Evolutionary conservation across 352 stramenopile species (phyloP).

Genomic region (Phytophthora nicotianae): DNA sequence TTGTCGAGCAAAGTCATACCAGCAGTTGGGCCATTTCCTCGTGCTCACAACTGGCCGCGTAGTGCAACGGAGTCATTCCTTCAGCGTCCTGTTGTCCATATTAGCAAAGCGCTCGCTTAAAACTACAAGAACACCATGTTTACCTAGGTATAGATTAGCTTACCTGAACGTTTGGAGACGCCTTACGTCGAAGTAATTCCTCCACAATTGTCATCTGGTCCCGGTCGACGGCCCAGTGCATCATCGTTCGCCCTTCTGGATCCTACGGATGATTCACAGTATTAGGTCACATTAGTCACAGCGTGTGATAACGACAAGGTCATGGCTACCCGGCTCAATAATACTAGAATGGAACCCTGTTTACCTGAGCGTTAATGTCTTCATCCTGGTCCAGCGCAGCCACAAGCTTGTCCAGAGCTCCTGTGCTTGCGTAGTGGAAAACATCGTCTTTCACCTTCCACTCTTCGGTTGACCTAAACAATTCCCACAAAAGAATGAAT

Average conservation of each 20-base stretch:
- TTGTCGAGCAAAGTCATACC: slow-evolving; percentile 36
- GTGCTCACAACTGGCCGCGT: slow-evolving; percentile 76
- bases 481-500: slow-evolving; percentile 3
- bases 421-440: slow-evolving; percentile 78
- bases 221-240: slow-evolving; percentile 82
- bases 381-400: slow-evolving; percentile 44
- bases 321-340: not conserved
- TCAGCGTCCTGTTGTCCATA: slow-evolving; percentile 56
- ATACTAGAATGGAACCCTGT: not conserved
- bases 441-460: slow-evolving; percentile 76
- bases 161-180: slow-evolving; percentile 68
- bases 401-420: slow-evolving; percentile 59
- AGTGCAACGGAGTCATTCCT: slow-evolving; percentile 84
- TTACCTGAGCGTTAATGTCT: slow-evolving; percentile 55
- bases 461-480: slow-evolving; percentile 66
- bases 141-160: not conserved
- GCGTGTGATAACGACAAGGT: slow-evolving; percentile 1
- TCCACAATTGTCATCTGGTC: slow-evolving; percentile 57
- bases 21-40: slow-evolving; percentile 69
- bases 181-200: slow-evolving; percentile 56
- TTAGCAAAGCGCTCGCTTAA: slow-evolving; percentile 11
- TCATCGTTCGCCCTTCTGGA: slow-evolving; percentile 77
- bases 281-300: slow-evolving; percentile 3
- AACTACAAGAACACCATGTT: not conserved
- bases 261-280: slow-evolving; percentile 47